Evolutionary conservation across 1,284 basidiomycete species (phyloP).

Genomic region (Caloboletus firmus): DNA sequence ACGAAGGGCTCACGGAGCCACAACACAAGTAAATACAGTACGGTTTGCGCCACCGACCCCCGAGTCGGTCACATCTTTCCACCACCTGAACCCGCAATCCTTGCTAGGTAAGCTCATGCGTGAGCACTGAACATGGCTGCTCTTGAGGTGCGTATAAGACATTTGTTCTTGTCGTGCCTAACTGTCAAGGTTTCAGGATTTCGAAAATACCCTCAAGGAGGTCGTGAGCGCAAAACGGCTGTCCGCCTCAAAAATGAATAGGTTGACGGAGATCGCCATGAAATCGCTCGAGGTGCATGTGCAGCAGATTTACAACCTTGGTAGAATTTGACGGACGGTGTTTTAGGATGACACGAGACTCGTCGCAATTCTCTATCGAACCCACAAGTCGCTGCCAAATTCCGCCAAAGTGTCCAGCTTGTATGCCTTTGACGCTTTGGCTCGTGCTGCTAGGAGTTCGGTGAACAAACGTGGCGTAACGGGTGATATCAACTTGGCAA

Average conservation of each 20-base stretch:
- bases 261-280: conserved; percentile 71
- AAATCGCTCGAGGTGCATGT: conserved; percentile 68
- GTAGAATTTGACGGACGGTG: conserved; percentile 3
- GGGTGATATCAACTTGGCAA: conserved; percentile 52
- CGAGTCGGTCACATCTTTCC: conserved; percentile 1
- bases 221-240: conserved; percentile 78
- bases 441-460: conserved; percentile 74
- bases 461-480: conserved; percentile 63
- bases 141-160: conserved; percentile 23
- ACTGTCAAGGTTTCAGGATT: conserved; percentile 51
- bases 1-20: conserved; percentile 6
- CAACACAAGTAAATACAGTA: conserved; percentile 31
- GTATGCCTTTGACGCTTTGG: conserved; percentile 88
- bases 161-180: background rate
- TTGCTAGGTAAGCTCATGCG: conserved; percentile 21
- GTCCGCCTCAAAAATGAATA: conserved; percentile 80
- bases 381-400: conserved; percentile 73
- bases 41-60: conserved; percentile 1
- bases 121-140: conserved; percentile 24
- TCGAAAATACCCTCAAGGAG: conserved; percentile 76
- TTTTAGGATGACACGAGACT: conserved; percentile 78
- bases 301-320: background rate
- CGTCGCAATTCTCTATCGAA: conserved; percentile 81
- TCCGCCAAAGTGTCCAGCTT: conserved; percentile 77
- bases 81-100: conserved; percentile 1